Evolutionary conservation across 2,329 filamentous ascomycete species (phyloP), one percentile per base, ranked within the genome.

Genomic region (Aureobasidium subglaciale): DNA sequence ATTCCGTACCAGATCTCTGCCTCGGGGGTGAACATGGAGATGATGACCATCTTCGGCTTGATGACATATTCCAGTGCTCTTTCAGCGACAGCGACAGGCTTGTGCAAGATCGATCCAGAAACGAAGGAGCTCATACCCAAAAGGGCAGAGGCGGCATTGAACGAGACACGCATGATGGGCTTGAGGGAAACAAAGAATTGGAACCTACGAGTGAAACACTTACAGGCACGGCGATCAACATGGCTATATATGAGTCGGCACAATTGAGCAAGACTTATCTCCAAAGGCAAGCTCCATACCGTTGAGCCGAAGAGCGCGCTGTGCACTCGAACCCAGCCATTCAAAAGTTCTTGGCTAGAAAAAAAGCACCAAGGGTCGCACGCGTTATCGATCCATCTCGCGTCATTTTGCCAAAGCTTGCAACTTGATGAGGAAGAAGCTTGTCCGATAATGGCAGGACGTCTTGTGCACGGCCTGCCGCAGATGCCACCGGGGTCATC

Each of bases 41-140:
- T 73, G 57, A 85, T 81, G 65, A 85, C 76, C 45, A 85, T 73
- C 61, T 83, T 85, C 9, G 83, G 83, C 22, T 75, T 66, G 55
- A 83, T 57, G 2, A 64, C 60, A 58, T 58, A 64, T 56, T 66
- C 63, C 34, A 63, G 35, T 10, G 58, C 49, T 56, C 65, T 59
- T 55, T 60, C 58, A 16, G 48, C 40, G 46, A 56, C 41, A 45
- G 40, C 16, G 5, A 40, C 40, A 46, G 46, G 46, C 56, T 57
- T 57, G 41, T 35, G 16, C 5, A 57, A 15, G 15, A 57, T 16
- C 13, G 48, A 43, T 25, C 40, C 56, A 32, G 56, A 57, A 35
- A 41, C 49, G n/a, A 46, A 16, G 27, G 55, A 52, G 40, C 46
- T 54, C 48, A 57, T 32, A 29, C 56, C 46, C 37, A 54, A n/a